A percentile compares a stretch with the other conserved stretches of the same genome.
Conservation (phyloP, 441 rosid genomes). For the Brassica balearica region DNA sequence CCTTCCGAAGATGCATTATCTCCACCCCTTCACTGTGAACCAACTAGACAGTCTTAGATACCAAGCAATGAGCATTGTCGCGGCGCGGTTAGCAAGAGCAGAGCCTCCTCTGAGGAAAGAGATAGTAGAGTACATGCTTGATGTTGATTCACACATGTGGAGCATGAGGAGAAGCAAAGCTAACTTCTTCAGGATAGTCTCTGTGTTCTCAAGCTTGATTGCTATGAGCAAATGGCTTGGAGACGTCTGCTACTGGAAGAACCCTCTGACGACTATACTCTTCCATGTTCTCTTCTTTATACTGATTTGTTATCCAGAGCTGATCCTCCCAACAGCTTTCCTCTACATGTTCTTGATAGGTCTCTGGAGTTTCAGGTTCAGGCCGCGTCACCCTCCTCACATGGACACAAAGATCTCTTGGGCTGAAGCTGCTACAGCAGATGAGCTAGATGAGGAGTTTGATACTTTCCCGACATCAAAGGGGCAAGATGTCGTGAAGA, state of each 20-base stretch:
- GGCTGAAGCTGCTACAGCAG: no score
- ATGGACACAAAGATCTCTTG: no score
- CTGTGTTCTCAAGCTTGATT: conserved; percentile 62
- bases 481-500: conserved; percentile 57
- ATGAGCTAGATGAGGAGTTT: no score
- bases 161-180: conserved; percentile 48
- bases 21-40: conserved; percentile 59
- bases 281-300: conserved; percentile 64
- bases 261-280: conserved; percentile 59
- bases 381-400: no score
- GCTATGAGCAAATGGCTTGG: conserved; percentile 71
- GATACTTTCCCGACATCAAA: no score
- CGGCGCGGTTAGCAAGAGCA: conserved; percentile 58
- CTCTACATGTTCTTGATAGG: not conserved
- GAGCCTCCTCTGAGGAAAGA: conserved; percentile 75
- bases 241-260: conserved; percentile 68
- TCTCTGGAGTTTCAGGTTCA: no score
- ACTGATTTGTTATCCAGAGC: conserved; percentile 66
- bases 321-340: conserved; percentile 64
- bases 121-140: conserved; percentile 74
- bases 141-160: conserved; percentile 81
- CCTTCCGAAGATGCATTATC: no score
- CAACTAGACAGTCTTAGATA: conserved; percentile 32
- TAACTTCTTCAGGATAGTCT: conserved; percentile 70
- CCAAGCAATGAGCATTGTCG: not conserved